Conservation (phyloP, 2,329 filamentous ascomycete genomes). For the Calonectria pseudoturangicola region DNA sequence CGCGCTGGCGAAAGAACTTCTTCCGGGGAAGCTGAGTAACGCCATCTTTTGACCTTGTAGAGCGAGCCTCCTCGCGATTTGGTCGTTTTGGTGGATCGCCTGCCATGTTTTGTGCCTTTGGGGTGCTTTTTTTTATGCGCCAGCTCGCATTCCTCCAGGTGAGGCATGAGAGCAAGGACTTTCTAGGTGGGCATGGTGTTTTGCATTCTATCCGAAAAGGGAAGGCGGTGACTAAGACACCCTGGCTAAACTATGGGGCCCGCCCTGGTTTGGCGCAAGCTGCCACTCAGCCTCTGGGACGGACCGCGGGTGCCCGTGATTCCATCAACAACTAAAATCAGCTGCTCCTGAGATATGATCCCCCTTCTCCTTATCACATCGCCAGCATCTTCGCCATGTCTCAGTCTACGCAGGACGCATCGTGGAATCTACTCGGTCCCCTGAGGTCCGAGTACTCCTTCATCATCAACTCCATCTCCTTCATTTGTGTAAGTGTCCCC, state of each 20-base stretch:
- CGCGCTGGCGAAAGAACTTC: slow-evolving; percentile 96
- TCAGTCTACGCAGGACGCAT: slow-evolving; percentile 46
- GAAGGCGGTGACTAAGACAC: slow-evolving; percentile 54
- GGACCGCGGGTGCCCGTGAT: slow-evolving; percentile 48
- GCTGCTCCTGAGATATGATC: slow-evolving; percentile 49
- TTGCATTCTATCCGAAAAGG: slow-evolving; percentile 37
- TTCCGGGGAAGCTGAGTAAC: slow-evolving; percentile 86
- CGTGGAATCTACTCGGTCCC: slow-evolving; percentile 53
- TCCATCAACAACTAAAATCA: slow-evolving; percentile 47
- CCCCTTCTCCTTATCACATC: slow-evolving; percentile 46
- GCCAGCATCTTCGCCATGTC: slow-evolving; percentile 52
- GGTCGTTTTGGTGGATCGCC: slow-evolving; percentile 72
- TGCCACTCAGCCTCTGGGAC: slow-evolving; percentile 41
- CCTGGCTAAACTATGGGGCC: slow-evolving; percentile 28
- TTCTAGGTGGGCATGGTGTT: slow-evolving; percentile 41
- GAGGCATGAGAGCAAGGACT: slow-evolving; percentile 31
- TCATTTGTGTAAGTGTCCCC: slow-evolving; percentile 60
- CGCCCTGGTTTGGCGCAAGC: slow-evolving; percentile 26
- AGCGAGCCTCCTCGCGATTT: slow-evolving; percentile 80
- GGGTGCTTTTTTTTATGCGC: slow-evolving; percentile 26
- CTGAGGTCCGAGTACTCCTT: slow-evolving; percentile 57
- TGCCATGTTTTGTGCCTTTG: slow-evolving; percentile 43
- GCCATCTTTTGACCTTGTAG: slow-evolving; percentile 70
- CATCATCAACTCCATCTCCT: slow-evolving; percentile 61
- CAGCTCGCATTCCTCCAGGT: neutral